Conservation (phyloP, 148 eudicot species). For the Cornus controversa region DNA sequence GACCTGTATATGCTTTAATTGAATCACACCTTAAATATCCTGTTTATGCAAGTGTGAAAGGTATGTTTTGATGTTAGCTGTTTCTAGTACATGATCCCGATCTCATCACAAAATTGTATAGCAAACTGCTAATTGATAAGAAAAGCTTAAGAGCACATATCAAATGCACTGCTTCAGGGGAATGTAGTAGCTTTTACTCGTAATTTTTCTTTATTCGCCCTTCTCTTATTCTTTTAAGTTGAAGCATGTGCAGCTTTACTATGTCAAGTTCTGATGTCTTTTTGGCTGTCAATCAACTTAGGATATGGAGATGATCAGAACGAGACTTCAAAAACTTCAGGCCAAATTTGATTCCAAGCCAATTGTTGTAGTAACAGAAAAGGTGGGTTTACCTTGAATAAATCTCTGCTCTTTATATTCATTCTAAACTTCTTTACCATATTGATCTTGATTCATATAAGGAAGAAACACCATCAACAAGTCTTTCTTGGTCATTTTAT, state of each 20-base stretch:
- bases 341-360: conserved; percentile 50
- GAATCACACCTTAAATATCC: background rate
- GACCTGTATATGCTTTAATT: background rate
- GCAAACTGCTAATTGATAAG: background rate
- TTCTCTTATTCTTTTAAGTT: background rate
- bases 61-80: background rate
- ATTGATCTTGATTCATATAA: background rate
- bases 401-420: background rate
- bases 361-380: conserved; percentile 71
- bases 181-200: background rate
- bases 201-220: background rate
- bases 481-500: background rate
- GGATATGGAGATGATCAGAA: conserved; percentile 56
- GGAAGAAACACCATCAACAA: background rate
- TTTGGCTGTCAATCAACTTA: conserved; percentile 23
- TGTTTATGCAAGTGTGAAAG: background rate
- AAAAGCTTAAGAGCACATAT: background rate
- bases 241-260: conserved; percentile 6
- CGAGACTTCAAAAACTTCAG: conserved; percentile 51
- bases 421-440: background rate
- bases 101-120: background rate
- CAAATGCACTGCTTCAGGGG: background rate
- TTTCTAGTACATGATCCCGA: background rate
- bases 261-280: conserved; percentile 12
- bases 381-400: conserved; percentile 45